Conservation (phyloP, 2,329 filamentous ascomycete species). For the Tothia fuscella region DNA sequence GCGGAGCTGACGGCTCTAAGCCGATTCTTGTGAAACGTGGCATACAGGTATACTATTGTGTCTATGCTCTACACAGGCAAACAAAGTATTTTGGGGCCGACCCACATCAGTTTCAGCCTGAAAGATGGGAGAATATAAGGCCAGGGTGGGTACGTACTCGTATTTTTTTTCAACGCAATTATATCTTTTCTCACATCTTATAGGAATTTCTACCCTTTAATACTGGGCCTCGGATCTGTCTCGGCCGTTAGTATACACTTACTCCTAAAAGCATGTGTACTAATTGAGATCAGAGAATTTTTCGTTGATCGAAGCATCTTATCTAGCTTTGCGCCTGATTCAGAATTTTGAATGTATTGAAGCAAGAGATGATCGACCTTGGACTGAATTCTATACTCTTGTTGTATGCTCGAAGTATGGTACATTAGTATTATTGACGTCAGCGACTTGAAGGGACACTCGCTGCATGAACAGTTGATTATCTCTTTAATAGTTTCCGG, state of each 20-base stretch:
- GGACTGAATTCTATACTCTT: too few relatives aligned
- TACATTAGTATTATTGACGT: too few relatives aligned
- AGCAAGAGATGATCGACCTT: too few relatives aligned
- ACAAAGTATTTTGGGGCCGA: constrained; percentile 9
- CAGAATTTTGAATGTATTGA: constrained; percentile 16
- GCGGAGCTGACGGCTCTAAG: constrained; percentile 17
- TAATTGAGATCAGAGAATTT: too few relatives aligned
- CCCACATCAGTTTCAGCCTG: constrained; percentile 9
- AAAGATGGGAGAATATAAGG: constrained; percentile 10
- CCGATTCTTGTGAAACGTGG: constrained; percentile 22
- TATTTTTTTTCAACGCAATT: too few relatives aligned
- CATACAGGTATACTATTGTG: constrained; percentile 16
- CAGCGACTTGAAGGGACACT: too few relatives aligned
- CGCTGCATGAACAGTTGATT: too few relatives aligned
- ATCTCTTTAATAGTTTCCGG: too few relatives aligned
- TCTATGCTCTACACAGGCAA: constrained; percentile 15
- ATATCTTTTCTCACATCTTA: too few relatives aligned
- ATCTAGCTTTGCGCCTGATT: constrained; percentile 17
- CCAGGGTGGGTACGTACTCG: constrained; percentile 27
- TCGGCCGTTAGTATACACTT: constrained; percentile 18
- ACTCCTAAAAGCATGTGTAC: too few relatives aligned
- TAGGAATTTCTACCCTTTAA: constrained; percentile 26
- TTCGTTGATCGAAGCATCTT: constrained; percentile 17
- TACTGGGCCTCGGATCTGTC: constrained; percentile 18
- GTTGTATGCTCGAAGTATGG: too few relatives aligned